Base-by-base conservation (phyloP, 345 rosid species). In the Clarkia xantiana region DNA sequence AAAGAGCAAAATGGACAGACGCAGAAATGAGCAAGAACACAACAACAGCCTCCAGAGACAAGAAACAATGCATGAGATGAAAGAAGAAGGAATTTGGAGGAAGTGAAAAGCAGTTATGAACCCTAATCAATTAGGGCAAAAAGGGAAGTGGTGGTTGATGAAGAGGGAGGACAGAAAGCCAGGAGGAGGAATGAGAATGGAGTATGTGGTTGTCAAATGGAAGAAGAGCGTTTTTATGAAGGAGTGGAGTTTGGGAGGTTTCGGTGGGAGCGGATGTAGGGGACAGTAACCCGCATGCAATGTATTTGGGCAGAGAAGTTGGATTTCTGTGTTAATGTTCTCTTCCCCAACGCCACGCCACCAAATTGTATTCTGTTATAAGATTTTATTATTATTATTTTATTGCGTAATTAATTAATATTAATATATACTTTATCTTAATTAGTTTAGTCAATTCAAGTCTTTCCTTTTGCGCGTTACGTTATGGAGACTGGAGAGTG, bases 101-200 rank as follows among this genome's bases (percentile, higher is more conserved):
- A 18, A 12, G 41, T 75, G 61, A 45, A 18, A n/a, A 55, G 48
- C 68, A 46, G 45, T 42, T 23, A 10, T 36, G 59, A 47, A 86
- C 83, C 97, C 97, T 94, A 81, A 82, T 57, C 46, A 58, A 58
- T 75, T 72, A 82, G 97, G 99, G 99, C 72, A 78, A 84, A 87
- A 86, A 86, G 40, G 18, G 4, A 4, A 36, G 14, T 8, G 18
- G 18, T 47, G 36, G 42, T 50, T 50, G 23, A 38, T 39, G 9
- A 43, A 47, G 47, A n/a, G 56, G 14, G n/a, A n/a, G n/a, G n/a
- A n/a, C n/a, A 39, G 18, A 47, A 9, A 44, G 38, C 18, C 16
- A 25, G 42, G 52, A 59, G 34, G 38, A 46, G 15, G 40, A n/a
- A n/a, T n/a, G n/a, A n/a, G 12, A 1, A 44, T 19, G n/a, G 34